phyloP scores from a whole-genome alignment of 1,284 basidiomycete species.

The Malassezia arunalokei region DNA sequence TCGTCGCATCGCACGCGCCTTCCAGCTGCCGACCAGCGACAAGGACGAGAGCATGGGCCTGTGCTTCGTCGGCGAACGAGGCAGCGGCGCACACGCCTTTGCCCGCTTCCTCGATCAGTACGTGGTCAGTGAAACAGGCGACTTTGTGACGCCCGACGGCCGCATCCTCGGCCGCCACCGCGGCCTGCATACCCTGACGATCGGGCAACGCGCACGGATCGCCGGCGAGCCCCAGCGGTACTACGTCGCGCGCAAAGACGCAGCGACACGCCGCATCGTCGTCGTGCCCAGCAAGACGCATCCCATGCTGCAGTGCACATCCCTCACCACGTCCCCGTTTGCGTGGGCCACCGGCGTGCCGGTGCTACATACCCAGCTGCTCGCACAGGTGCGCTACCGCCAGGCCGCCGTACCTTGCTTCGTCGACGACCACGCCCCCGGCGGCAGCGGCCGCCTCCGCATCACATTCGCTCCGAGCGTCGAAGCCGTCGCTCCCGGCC shows the following conservation, averaged over 20 bases:
- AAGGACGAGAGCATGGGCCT: constrained; percentile 85
- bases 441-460: constrained; percentile 10
- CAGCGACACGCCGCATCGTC: constrained; percentile 55
- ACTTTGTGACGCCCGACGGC: constrained; percentile 58
- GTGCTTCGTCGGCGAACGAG: constrained; percentile 76
- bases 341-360: constrained; percentile 20
- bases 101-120: constrained; percentile 53
- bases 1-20: constrained; percentile 60
- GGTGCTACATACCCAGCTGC: constrained; percentile 53
- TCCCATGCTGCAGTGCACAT: constrained; percentile 53
- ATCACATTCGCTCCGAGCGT: constrained; percentile 54
- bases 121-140: constrained; percentile 57
- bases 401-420: constrained; percentile 55
- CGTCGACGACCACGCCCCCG: constrained; percentile 20
- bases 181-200: constrained; percentile 77
- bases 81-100: constrained; percentile 49
- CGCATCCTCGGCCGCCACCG: constrained; percentile 56
- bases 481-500: constrained; percentile 64
- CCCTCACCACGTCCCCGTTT: constrained; percentile 16
- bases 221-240: constrained; percentile 56
- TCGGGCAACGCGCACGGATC: constrained; percentile 66
- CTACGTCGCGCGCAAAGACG: constrained; percentile 67
- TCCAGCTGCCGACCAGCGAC: constrained; percentile 62
- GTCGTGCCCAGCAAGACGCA: constrained; percentile 67
- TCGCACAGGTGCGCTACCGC: constrained; percentile 61